Evolutionary conservation across 768 basidiomycete genomes (phyloP).

Genomic region (Clitopilus passeckerianus): DNA sequence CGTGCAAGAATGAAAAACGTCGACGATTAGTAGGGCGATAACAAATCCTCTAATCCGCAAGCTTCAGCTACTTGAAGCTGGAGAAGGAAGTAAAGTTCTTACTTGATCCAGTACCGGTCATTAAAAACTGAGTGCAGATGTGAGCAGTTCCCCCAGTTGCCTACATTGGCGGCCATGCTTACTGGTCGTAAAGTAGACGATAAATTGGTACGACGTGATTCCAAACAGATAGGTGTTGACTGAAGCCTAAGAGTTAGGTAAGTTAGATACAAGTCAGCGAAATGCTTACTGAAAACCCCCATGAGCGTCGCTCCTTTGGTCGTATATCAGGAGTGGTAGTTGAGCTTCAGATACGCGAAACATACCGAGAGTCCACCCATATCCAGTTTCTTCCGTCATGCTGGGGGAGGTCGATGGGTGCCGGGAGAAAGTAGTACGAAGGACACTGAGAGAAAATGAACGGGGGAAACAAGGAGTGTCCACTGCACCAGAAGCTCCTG

Average conservation of each 20-base stretch:
- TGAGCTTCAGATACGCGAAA: not conserved
- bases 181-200: not conserved
- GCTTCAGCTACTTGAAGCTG: not conserved
- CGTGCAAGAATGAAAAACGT: not conserved
- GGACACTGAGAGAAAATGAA: too few relatives aligned
- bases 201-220: not conserved
- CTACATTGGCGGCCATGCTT: not conserved
- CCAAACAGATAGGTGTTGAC: not conserved
- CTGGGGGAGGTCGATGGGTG: too few relatives aligned
- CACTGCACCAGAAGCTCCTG: too few relatives aligned
- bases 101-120: not conserved
- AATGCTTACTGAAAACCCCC: not conserved
- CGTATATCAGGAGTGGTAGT: not conserved
- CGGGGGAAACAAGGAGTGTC: too few relatives aligned
- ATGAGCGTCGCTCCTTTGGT: not conserved
- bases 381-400: not conserved
- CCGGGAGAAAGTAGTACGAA: too few relatives aligned
- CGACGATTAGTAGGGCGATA: not conserved
- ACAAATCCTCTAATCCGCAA: not conserved
- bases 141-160: too few relatives aligned
- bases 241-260: not conserved
- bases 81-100: not conserved
- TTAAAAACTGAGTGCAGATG: not conserved
- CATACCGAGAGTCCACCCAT: not conserved
- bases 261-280: too few relatives aligned